A percentile compares a stretch with the other conserved stretches of the same genome.
Conservation (phyloP, 345 rosid species). For the Arabidopsis suecica region DNA sequence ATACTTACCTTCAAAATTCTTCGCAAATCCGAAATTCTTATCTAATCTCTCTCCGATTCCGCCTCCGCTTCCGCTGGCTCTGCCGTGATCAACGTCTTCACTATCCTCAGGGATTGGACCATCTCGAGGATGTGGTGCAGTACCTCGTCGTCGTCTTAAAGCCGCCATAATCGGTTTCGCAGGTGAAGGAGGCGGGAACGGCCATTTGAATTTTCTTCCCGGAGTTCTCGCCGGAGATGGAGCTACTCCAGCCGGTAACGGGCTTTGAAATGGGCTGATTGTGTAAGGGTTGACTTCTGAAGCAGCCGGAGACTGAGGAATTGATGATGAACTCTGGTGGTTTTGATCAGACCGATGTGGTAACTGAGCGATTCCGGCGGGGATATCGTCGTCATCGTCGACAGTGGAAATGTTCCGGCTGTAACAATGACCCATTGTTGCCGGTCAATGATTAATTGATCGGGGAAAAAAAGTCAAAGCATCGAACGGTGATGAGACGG, state of each 20-base stretch:
- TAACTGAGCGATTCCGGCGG: conserved; percentile 38
- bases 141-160: conserved; percentile 58
- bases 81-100: conserved; percentile 31
- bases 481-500: conserved; percentile 42
- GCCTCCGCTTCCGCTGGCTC: conserved; percentile 39
- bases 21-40: conserved; percentile 83
- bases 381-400: conserved; percentile 41
- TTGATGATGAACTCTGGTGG: conserved; percentile 41
- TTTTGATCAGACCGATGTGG: neutral
- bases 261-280: conserved; percentile 75
- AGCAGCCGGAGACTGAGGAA: conserved; percentile 39
- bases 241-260: conserved; percentile 78
- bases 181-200: conserved; percentile 97
- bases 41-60: conserved; percentile 56
- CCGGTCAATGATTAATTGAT: conserved; percentile 30
- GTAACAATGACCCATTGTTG: conserved; percentile 83
- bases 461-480: conserved; percentile 43
- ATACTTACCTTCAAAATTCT: conserved; percentile 74
- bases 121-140: conserved; percentile 58
- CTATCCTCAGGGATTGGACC: conserved; percentile 72
- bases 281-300: conserved; percentile 57
- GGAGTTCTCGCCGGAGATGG: conserved; percentile 92
- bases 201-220: conserved; percentile 86
- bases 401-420: conserved; percentile 60
- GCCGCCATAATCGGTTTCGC: conserved; percentile 93